Evolutionary conservation across 2,329 filamentous ascomycete genomes (phyloP), one percentile per base, ranked within the genome.

Genomic region (Fusarium papillatum): DNA sequence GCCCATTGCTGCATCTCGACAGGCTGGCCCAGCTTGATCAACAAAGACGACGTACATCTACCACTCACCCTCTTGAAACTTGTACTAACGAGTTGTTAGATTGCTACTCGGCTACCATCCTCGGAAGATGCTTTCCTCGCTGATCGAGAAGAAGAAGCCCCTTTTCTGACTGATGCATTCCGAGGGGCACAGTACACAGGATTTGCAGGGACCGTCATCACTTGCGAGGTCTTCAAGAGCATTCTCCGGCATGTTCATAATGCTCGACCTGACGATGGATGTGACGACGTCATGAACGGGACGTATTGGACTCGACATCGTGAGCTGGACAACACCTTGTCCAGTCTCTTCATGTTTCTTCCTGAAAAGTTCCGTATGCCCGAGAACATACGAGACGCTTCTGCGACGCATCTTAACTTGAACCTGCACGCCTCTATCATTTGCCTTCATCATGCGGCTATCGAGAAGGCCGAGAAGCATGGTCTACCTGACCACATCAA

Each of bases 391-490:
- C 87, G 89, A 46, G 91, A 98, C 76, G 88, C 93, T 1, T 92
- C 94, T 57, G 91, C 95, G 9, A 89, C 98, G 0, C 96, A 98
- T 81, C 88, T 93, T 63, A 98, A 98, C 75, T 93, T 98, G 87
- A 95, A 95, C 80, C 90, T 98, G 4, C 96, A 98, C 80, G 95
- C 95, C 1, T 93, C 95, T 2, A 91, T 94, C 11, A 98, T 98
- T 65, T 97, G 95, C 81, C 87, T 98, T 7, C 96, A 98, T 80
- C 95, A 97, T 83, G 94, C 95, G 2, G 95, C 96, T 2, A 92
- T 97, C 11, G 95, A 96, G 84, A 96, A 94, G 80, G 93, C 93
- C 1, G 93, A 95, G 67, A 93, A 92, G 79, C 89, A 96, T 80
- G 88, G 90, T 3, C 84, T 97, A 65, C 89, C 92, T 0, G 86